Evolutionary conservation across 2,329 filamentous ascomycete genomes (phyloP).

Genomic region (Talaromyces funiculosus): DNA sequence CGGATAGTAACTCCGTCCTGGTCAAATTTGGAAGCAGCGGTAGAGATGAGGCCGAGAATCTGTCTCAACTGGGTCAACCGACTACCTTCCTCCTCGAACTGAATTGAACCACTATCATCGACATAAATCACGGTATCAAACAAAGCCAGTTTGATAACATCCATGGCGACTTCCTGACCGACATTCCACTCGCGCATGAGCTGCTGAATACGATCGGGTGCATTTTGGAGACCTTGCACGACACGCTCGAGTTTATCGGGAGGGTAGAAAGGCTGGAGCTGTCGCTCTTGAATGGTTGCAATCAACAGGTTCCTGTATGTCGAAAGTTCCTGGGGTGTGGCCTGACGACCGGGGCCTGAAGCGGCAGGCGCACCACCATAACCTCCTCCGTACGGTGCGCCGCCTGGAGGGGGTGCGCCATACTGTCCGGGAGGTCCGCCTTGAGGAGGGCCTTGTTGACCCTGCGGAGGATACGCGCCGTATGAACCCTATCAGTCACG

Average conservation of each 20-base stretch:
- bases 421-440: constrained; percentile 13
- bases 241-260: constrained; percentile 42
- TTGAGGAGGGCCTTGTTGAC: constrained; percentile 17
- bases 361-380: constrained; percentile 26
- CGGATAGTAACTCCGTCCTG: constrained; percentile 62
- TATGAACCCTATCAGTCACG: not conserved
- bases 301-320: constrained; percentile 55
- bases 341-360: constrained; percentile 24
- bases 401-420: constrained; percentile 26
- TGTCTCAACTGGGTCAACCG: constrained; percentile 62
- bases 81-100: constrained; percentile 61
- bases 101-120: constrained; percentile 65
- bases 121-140: constrained; percentile 61
- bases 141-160: constrained; percentile 57
- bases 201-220: constrained; percentile 46
- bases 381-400: constrained; percentile 20
- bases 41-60: constrained; percentile 59
- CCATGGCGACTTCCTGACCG: constrained; percentile 55
- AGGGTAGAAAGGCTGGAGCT: constrained; percentile 54
- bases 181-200: constrained; percentile 54
- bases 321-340: constrained; percentile 46
- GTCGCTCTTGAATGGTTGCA: constrained; percentile 55
- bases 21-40: constrained; percentile 63
- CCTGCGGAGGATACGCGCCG: constrained; percentile 24
- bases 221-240: constrained; percentile 28